Conservation (phyloP, 345 rosid species). For the Abelmoschus esculentus region DNA sequence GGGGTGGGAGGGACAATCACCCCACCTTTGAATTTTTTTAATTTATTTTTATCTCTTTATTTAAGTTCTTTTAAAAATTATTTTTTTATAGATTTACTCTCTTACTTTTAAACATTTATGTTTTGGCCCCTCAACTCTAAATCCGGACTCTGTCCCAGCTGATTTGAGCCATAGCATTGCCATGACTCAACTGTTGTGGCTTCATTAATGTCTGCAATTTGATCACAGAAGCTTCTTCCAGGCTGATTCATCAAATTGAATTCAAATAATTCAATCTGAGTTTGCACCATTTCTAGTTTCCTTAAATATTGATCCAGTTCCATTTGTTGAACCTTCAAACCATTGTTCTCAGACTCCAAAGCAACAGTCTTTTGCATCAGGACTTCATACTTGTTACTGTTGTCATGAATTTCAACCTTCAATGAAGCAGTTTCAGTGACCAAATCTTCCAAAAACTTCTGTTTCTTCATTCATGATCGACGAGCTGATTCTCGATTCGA, state of each 20-base stretch:
- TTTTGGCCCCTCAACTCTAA: no score
- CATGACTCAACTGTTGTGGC: background rate
- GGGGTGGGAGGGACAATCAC: no score
- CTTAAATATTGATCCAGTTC: background rate
- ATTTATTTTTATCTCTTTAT: no score
- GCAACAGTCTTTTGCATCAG: background rate
- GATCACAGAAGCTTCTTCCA: background rate
- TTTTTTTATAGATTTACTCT: no score
- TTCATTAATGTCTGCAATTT: background rate
- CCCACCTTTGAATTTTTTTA: no score
- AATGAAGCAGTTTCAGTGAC: background rate
- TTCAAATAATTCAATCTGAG: background rate
- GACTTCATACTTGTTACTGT: background rate
- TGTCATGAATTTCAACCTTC: background rate
- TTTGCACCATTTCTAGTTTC: background rate
- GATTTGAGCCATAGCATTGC: slow-evolving; percentile 10
- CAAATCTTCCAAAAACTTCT: slow-evolving; percentile 6
- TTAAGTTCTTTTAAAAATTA: no score
- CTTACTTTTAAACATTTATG: no score
- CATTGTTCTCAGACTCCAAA: background rate
- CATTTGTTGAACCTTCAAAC: background rate
- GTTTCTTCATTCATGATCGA: slow-evolving; percentile 16
- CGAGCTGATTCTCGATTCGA: slow-evolving; percentile 14
- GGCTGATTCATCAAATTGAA: background rate
- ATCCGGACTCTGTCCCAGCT: no score